phyloP scores from a whole-genome alignment of 2,329 filamentous ascomycete species.

The Trichoderma sp. region DNA sequence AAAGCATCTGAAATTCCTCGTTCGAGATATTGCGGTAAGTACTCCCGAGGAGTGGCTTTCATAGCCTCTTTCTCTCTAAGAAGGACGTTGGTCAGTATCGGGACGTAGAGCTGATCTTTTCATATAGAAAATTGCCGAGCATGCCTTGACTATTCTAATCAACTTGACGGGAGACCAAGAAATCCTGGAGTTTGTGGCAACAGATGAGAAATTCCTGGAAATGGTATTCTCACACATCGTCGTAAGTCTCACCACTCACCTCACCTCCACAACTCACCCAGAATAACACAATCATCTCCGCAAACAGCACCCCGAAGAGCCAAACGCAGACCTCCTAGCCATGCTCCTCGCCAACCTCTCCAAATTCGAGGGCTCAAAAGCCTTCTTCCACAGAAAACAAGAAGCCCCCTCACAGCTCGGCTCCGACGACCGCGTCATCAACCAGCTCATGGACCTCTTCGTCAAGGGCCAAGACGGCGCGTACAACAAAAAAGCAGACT shows the following conservation, averaged over 20 bases:
- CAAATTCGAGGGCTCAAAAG: slow-evolving; percentile 74
- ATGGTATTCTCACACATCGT: slow-evolving; percentile 72
- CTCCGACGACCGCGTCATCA: slow-evolving; percentile 72
- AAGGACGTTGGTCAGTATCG: neutral
- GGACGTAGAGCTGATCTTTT: neutral
- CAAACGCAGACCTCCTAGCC: slow-evolving; percentile 78
- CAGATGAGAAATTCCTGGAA: slow-evolving; percentile 80
- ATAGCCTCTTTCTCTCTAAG: neutral
- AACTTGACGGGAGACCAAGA: slow-evolving; percentile 79
- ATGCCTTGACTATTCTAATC: slow-evolving; percentile 87
- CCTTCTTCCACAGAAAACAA: slow-evolving; percentile 68
- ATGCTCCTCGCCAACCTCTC: slow-evolving; percentile 93
- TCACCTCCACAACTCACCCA: neutral
- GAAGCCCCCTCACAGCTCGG: slow-evolving; percentile 68
- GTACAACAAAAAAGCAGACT: slow-evolving; percentile 84
- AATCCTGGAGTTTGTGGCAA: slow-evolving; percentile 69
- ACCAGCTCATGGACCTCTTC: slow-evolving; percentile 94
- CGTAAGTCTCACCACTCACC: slow-evolving; percentile 50
- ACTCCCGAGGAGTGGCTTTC: neutral
- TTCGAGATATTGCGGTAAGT: slow-evolving; percentile 78
- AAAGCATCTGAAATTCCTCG: slow-evolving; percentile 82
- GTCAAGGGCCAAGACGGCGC: slow-evolving; percentile 83
- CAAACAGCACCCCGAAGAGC: slow-evolving; percentile 67
- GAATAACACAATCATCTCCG: neutral
- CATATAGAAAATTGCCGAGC: slow-evolving; percentile 79